Percentiles rank a stretch among this genome's conserved stretches.
Evolutionary conservation across 768 basidiomycete species (phyloP).

Genomic region (Amanita inopinata): DNA sequence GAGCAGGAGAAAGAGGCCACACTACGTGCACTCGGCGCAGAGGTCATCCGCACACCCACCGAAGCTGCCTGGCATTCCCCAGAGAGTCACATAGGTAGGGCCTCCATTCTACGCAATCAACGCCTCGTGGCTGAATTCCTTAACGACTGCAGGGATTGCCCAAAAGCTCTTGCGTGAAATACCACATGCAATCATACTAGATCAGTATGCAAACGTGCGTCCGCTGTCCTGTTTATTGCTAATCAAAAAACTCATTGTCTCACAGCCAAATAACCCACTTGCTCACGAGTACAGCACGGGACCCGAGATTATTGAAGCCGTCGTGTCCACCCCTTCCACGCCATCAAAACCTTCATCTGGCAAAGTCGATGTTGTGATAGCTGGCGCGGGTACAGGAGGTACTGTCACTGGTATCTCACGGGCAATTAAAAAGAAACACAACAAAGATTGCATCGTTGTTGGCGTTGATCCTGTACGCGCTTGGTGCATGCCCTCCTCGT

Average conservation of each 20-base stretch:
- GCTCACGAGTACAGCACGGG: conserved; percentile 90
- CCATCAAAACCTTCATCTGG: conserved; percentile 47
- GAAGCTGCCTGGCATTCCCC: conserved; percentile 84
- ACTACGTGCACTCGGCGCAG: conserved; percentile 85
- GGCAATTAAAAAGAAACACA: conserved; percentile 72
- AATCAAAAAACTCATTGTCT: neutral
- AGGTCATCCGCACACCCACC: conserved; percentile 90
- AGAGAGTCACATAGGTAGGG: conserved; percentile 86
- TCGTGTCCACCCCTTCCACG: conserved; percentile 57
- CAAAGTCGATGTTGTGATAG: conserved; percentile 75
- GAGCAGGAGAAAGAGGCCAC: conserved; percentile 84
- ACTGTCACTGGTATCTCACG: conserved; percentile 84
- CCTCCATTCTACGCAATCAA: conserved; percentile 19
- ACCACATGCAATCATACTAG: conserved; percentile 79
- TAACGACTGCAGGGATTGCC: conserved; percentile 82
- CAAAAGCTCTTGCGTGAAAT: conserved; percentile 66
- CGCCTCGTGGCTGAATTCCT: conserved; percentile 81
- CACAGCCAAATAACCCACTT: conserved; percentile 71
- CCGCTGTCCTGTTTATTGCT: neutral
- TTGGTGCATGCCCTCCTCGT: neutral
- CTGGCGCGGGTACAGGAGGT: conserved; percentile 90
- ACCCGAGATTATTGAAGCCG: conserved; percentile 81
- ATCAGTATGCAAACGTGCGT: conserved; percentile 80
- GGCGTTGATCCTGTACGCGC: conserved; percentile 79
- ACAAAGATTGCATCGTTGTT: conserved; percentile 64